Conservation (phyloP, 805 yeast species). For the Lipomyces yamanashiensis region DNA sequence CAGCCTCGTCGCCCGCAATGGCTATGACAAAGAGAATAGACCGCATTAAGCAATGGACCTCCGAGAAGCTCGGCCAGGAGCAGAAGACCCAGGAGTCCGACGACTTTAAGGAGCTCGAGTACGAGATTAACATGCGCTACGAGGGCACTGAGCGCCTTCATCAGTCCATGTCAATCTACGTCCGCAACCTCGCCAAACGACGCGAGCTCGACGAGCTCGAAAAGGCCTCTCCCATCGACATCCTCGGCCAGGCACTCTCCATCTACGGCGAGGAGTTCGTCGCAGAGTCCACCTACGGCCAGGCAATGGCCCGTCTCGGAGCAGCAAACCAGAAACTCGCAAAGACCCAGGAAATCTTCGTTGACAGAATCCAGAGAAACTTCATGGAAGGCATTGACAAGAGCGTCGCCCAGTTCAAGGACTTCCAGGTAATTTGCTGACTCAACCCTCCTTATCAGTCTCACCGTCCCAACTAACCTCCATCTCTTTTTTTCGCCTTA, state of each 20-base stretch:
- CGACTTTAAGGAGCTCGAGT: slow-evolving; percentile 37
- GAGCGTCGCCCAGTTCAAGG: slow-evolving; percentile 36
- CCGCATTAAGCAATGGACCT: slow-evolving; percentile 38
- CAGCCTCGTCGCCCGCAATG: slow-evolving; percentile 16
- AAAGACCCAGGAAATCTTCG: slow-evolving; percentile 35
- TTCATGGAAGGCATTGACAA: slow-evolving; percentile 36
- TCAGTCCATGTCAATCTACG: slow-evolving; percentile 35
- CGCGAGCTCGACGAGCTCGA: slow-evolving; percentile 37
- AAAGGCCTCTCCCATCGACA: slow-evolving; percentile 37
- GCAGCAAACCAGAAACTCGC: slow-evolving; percentile 37
- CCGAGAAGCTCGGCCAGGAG: slow-evolving; percentile 38
- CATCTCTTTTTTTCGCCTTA: not conserved
- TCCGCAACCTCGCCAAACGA: slow-evolving; percentile 37
- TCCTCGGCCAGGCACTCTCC: slow-evolving; percentile 37
- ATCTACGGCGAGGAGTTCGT: slow-evolving; percentile 37
- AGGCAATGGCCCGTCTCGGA: slow-evolving; percentile 35
- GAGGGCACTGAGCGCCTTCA: slow-evolving; percentile 37
- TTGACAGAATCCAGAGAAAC: slow-evolving; percentile 35
- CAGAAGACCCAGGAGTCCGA: slow-evolving; percentile 39
- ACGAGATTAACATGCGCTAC: slow-evolving; percentile 36
- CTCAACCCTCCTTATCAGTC: not conserved
- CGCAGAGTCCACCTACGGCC: slow-evolving; percentile 36
- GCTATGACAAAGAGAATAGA: slow-evolving; percentile 35
- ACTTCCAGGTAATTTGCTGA: slow-evolving; percentile 27
- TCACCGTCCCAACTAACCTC: not conserved